Evolutionary conservation across 2,329 filamentous ascomycete genomes (phyloP), one percentile per base, ranked within the genome.

Genomic region (Xylaria sp.): DNA sequence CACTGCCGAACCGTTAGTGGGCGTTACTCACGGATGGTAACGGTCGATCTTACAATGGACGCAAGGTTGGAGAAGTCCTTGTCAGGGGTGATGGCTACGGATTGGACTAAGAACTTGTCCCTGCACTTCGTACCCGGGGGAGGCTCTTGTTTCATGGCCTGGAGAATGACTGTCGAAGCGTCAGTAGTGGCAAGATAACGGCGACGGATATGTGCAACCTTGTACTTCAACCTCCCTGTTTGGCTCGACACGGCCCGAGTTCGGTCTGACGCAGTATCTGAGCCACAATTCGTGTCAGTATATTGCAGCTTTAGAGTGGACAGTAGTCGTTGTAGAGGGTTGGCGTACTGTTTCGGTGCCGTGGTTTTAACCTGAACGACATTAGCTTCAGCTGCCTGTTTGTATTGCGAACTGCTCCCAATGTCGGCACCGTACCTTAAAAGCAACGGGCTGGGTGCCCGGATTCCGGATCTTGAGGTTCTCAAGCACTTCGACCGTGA

Each of bases 31-130:
- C 63, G 44, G 73, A 60, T 73, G 69, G 46, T 41, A 23, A 46
- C 66, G 51, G 51, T 57, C 54, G 12, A 46, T 63, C 91, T 76
- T 87, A 97, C 94, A 78, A 98, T 93, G 55, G 92, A 88, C 58
- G 91, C 87, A 71, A 97, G 90, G 79, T 92, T 97, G 68, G 87
- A 86, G 76, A 93, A 93, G 77, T 97, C 94, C 83, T 94, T 93
- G 78, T 97, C 93, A 72, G 90, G 86, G 25, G 91, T 91, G 74
- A 98, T 92, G 61, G 90, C 86, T 58, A 97, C 93, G 32, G 94
- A 97, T 83, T 98, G 95, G 44, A 98, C 95, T 64, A 98, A 89
- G 82, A 98, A 98, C 85, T 98, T 98, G 87, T 98, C 95, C 81
- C 93, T 92, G 85, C 96, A 99, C 81, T 94, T 94, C 71, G 92